A percentile compares a stretch with the other conserved stretches of the same genome.
phyloP scores from a whole-genome alignment of 2,329 filamentous ascomycete species.

The Gliomastix tumulicola region DNA sequence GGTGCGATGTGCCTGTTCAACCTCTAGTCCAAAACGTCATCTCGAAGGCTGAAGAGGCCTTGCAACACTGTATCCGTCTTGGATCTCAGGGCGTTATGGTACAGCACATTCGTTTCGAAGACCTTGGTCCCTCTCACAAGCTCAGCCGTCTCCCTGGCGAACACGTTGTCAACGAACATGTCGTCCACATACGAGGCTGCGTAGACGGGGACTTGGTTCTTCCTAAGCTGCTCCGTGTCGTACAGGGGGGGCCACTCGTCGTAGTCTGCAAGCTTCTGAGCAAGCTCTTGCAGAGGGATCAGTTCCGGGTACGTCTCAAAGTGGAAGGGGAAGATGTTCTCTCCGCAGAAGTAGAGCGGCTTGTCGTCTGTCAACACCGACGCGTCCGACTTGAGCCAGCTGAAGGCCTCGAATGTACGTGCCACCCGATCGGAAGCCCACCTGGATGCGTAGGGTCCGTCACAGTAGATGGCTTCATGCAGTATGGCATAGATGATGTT shows the following conservation, averaged over 20 bases:
- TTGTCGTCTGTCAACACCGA: slow-evolving; percentile 20
- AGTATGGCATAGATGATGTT: slow-evolving; percentile 79
- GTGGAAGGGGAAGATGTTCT: slow-evolving; percentile 87
- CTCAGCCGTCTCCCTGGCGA: slow-evolving; percentile 66
- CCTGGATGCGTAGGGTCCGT: slow-evolving; percentile 55
- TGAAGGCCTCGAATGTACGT: slow-evolving; percentile 34
- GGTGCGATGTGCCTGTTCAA: too few species aligned
- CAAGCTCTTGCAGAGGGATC: slow-evolving; percentile 57
- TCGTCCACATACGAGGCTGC: slow-evolving; percentile 79
- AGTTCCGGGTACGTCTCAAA: slow-evolving; percentile 78
- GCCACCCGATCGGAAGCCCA: slow-evolving; percentile 71
- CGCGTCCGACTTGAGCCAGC: slow-evolving; percentile 38
- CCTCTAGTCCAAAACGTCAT: slow-evolving; percentile 58
- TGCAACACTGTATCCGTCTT: slow-evolving; percentile 71
- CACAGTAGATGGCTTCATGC: slow-evolving; percentile 84
- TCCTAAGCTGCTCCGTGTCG: slow-evolving; percentile 62
- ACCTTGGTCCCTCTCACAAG: slow-evolving; percentile 72
- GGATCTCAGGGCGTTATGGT: slow-evolving; percentile 74
- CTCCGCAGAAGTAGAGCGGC: slow-evolving; percentile 76
- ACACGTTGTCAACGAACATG: slow-evolving; percentile 82
- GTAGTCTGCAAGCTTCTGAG: slow-evolving; percentile 61
- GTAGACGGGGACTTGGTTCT: slow-evolving; percentile 80
- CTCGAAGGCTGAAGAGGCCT: slow-evolving; percentile 69
- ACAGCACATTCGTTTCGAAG: slow-evolving; percentile 79
- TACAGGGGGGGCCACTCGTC: slow-evolving; percentile 72